Evolutionary conservation across 768 basidiomycete species (phyloP).

Genomic region (Auricularia heimuer): DNA sequence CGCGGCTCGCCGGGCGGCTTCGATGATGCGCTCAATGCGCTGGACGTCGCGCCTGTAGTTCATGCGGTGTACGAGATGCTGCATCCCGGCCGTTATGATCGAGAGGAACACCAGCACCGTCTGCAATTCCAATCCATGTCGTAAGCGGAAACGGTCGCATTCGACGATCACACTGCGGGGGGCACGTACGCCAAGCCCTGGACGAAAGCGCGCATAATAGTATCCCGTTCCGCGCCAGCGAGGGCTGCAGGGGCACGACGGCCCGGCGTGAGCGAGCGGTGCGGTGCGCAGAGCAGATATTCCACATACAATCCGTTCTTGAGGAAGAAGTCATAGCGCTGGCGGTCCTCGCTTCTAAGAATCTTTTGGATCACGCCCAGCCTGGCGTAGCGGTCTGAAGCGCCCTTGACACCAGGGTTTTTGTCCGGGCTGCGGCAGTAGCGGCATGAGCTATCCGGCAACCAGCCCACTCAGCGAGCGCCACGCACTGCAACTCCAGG

Average conservation of each 20-base stretch:
- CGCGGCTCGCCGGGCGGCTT: conserved; percentile 58
- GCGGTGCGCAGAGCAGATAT: neutral
- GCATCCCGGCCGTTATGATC: conserved; percentile 67
- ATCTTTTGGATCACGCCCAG: conserved; percentile 81
- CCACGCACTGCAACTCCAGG: conserved; percentile 74
- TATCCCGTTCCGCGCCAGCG: conserved; percentile 58
- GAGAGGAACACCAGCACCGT: conserved; percentile 69
- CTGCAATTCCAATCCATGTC: conserved; percentile 26
- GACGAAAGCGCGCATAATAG: conserved; percentile 92
- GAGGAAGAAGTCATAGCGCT: conserved; percentile 75
- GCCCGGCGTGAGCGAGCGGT: neutral
- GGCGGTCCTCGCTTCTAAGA: conserved; percentile 67
- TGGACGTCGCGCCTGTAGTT: conserved; percentile 66
- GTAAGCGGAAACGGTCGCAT: neutral
- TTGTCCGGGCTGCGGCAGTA: conserved; percentile 72
- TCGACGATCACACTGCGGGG: neutral
- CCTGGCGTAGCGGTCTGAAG: conserved; percentile 86
- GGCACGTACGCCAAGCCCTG: conserved; percentile 65
- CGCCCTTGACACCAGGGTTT: conserved; percentile 73
- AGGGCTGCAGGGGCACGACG: neutral
- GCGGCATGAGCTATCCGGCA: neutral
- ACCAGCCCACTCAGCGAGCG: neutral
- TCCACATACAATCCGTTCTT: conserved; percentile 69
- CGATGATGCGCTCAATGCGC: conserved; percentile 52
- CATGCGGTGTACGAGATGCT: conserved; percentile 69